Percentiles rank a stretch among this genome's conserved stretches.
phyloP scores from a whole-genome alignment of 768 basidiomycete genomes.

The Boletellus ananiceps region DNA sequence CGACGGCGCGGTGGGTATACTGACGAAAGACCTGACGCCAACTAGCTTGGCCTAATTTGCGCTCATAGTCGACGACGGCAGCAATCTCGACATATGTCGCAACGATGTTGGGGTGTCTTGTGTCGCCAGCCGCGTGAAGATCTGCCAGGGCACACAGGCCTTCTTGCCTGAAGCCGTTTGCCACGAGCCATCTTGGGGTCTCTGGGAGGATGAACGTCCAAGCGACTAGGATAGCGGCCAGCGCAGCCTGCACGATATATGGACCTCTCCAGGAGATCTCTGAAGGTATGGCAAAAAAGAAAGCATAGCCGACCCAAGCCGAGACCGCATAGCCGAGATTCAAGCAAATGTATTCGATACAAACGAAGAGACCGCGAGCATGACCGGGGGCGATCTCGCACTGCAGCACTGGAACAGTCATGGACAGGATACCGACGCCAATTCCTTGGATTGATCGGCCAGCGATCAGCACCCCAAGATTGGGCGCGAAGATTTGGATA shows the following conservation, averaged over 20 bases:
- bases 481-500: slow-evolving; percentile 47
- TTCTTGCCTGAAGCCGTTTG: slow-evolving; percentile 48
- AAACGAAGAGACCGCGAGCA: slow-evolving; percentile 49
- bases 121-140: slow-evolving; percentile 49
- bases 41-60: slow-evolving; percentile 37
- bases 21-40: slow-evolving; percentile 49
- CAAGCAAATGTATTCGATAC: slow-evolving; percentile 50
- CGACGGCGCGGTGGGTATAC: slow-evolving; percentile 44
- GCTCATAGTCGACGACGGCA: slow-evolving; percentile 37
- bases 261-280: slow-evolving; percentile 55
- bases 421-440: slow-evolving; percentile 48
- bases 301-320: slow-evolving; percentile 47
- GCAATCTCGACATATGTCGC: slow-evolving; percentile 43
- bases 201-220: slow-evolving; percentile 50
- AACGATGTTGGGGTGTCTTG: slow-evolving; percentile 38
- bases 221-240: slow-evolving; percentile 42
- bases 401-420: slow-evolving; percentile 48
- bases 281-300: slow-evolving; percentile 42
- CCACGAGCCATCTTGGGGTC: slow-evolving; percentile 52
- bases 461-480: slow-evolving; percentile 36
- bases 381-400: slow-evolving; percentile 45
- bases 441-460: slow-evolving; percentile 46
- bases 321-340: slow-evolving; percentile 48
- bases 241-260: slow-evolving; percentile 48
- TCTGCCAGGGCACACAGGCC: slow-evolving; percentile 53